A percentile compares a stretch with the other conserved stretches of the same genome.
phyloP scores from a whole-genome alignment of 2,329 filamentous ascomycete genomes.

The Sporothrix pseudoabietina region DNA sequence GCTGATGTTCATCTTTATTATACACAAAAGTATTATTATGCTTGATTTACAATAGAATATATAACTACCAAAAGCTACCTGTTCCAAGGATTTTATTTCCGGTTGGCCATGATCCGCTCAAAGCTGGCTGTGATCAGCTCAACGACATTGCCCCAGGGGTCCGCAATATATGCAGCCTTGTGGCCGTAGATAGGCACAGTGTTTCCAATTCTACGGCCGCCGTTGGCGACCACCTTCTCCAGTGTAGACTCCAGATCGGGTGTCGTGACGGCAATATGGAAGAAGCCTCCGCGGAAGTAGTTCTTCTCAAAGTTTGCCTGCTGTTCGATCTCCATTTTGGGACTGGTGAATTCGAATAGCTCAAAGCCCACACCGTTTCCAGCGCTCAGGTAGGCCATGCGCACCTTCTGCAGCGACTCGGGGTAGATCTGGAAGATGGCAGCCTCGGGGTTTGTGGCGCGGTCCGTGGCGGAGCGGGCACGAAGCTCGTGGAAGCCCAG shows the following conservation, averaged over 20 bases:
- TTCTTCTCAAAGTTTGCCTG: slow-evolving; percentile 24
- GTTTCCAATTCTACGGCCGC: slow-evolving; percentile 22
- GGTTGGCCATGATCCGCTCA: slow-evolving; percentile 23
- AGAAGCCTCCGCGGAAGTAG: slow-evolving; percentile 27
- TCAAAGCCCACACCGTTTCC: slow-evolving; percentile 29
- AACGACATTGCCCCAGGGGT: slow-evolving; percentile 29
- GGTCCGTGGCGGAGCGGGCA: neutral
- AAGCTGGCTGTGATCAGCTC: slow-evolving; percentile 25
- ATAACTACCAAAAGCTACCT: neutral
- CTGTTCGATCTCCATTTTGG: neutral
- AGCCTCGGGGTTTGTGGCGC: neutral
- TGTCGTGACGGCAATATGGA: slow-evolving; percentile 26
- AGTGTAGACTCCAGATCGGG: slow-evolving; percentile 6
- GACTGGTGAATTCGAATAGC: slow-evolving; percentile 24
- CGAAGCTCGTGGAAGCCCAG: slow-evolving; percentile 27
- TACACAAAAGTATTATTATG: no score
- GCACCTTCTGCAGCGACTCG: slow-evolving; percentile 18
- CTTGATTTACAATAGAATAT: no score
- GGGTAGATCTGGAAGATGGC: slow-evolving; percentile 28
- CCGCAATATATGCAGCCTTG: slow-evolving; percentile 20
- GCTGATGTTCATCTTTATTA: no score
- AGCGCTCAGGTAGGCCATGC: slow-evolving; percentile 26
- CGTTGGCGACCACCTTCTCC: slow-evolving; percentile 11
- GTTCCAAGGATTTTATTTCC: neutral
- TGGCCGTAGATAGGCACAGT: slow-evolving; percentile 16